These are phyloP conservation scores for Trypanosoma theileri DNA, from an alignment of 208 protist species.

Conservation along the genomic window DNA sequence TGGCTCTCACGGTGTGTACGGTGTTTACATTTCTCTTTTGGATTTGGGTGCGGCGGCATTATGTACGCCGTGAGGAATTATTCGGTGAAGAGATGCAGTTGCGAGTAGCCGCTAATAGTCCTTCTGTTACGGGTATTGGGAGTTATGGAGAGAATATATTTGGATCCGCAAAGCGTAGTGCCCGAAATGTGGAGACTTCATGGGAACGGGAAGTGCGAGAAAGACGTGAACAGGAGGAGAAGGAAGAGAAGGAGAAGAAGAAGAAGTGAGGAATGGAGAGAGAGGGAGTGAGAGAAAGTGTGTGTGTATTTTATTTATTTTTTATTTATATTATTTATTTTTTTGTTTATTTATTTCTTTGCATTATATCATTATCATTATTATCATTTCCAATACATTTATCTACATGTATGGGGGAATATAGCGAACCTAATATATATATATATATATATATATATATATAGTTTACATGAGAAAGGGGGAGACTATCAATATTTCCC, in stretches of 20 bases:
- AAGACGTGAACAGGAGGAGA: constrained; percentile 37
- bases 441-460: too few species aligned
- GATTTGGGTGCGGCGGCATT: constrained; percentile 87
- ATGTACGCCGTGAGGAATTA: constrained; percentile 58
- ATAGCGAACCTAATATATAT: too few species aligned
- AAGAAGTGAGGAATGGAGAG: neutral
- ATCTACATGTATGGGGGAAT: too few species aligned
- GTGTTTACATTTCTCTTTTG: constrained; percentile 70
- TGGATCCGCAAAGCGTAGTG: constrained; percentile 62
- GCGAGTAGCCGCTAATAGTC: constrained; percentile 4
- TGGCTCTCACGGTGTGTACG: constrained; percentile 58
- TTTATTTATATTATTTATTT: neutral
- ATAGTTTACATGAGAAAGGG: too few species aligned
- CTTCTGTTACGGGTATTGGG: constrained; percentile 54
- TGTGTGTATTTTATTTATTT: neutral
- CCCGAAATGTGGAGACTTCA: constrained; percentile 53
- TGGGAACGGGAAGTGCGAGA: constrained; percentile 83
- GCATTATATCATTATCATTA: neutral
- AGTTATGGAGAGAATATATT: constrained; percentile 72
- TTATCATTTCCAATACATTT: neutral
- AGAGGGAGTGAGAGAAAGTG: neutral
- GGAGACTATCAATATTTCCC: too few species aligned
- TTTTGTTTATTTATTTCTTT: neutral
- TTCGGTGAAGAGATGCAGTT: constrained; percentile 26
- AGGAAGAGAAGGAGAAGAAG: constrained; percentile 28